phyloP scores from a whole-genome alignment of 2,329 filamentous ascomycete species.

The Cercospora brassicicola region DNA sequence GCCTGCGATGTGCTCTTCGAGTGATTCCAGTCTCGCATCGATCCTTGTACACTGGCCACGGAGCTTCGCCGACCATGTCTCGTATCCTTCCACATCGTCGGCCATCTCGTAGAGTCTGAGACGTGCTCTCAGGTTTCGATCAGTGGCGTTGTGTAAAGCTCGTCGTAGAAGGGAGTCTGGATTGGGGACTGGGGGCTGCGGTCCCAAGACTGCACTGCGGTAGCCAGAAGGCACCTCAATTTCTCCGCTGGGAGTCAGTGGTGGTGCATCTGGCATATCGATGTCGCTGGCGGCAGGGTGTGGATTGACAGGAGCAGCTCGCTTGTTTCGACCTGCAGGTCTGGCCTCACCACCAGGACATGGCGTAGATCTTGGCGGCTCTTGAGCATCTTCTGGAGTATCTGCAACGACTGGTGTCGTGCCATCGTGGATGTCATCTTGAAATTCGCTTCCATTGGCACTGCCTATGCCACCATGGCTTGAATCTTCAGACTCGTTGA shows the following conservation, averaged over 20 bases:
- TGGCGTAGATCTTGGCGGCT: not conserved
- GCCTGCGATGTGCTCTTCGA: not conserved
- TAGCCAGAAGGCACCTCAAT: not conserved
- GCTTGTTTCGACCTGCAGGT: not conserved
- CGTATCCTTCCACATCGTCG: not conserved
- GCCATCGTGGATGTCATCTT: not conserved
- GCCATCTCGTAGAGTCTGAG: not conserved
- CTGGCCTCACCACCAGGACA: not conserved
- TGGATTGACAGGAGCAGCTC: not conserved
- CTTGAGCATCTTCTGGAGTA: not conserved
- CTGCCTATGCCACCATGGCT: not conserved
- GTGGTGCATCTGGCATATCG: not conserved
- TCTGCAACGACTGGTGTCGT: constrained; percentile 1
- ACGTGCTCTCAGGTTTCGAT: not conserved
- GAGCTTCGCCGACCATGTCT: not conserved
- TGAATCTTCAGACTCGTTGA: not conserved
- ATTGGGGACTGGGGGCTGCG: not conserved
- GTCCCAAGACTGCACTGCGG: not conserved
- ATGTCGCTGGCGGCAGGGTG: not conserved
- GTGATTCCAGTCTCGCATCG: not conserved
- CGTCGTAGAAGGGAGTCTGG: not conserved
- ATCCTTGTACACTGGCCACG: not conserved
- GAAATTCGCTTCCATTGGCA: not conserved
- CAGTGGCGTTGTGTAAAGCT: not conserved
- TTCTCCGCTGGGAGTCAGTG: not conserved